These are phyloP conservation scores for Psidium friedrichsthalianum DNA, from an alignment of 345 rosid species.

Conservation along the genomic window DNA sequence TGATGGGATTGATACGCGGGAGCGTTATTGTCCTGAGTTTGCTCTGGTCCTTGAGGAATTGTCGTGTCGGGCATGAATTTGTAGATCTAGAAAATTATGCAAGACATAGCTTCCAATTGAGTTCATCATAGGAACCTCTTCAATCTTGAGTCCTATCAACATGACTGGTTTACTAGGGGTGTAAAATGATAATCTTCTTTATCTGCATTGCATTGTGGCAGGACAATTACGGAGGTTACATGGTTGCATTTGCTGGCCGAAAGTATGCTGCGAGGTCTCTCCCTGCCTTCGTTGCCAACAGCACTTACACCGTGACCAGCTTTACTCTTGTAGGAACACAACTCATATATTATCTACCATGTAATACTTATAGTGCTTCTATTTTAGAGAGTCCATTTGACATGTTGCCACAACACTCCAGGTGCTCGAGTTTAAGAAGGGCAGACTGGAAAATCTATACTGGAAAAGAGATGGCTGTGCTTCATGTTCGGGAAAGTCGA, in stretches of 20 bases:
- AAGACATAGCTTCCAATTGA: not conserved
- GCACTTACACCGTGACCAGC: conserved; percentile 63
- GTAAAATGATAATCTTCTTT: not conserved
- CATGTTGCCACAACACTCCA: conserved; percentile 7
- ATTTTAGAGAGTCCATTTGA: not conserved
- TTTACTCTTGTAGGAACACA: conserved; percentile 66
- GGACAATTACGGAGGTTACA: conserved; percentile 63
- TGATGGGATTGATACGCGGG: not conserved
- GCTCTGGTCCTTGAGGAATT: not conserved
- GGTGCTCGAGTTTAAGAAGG: conserved; percentile 91
- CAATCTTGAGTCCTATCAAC: not conserved
- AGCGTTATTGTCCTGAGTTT: not conserved
- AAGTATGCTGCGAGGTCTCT: conserved; percentile 89
- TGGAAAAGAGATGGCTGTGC: conserved; percentile 97
- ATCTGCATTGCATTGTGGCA: conserved; percentile 3
- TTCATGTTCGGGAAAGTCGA: conserved; percentile 42
- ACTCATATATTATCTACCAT: not conserved
- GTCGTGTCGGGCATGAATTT: not conserved
- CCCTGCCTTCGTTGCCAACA: conserved; percentile 73
- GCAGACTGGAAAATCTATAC: conserved; percentile 78
- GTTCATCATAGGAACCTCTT: not conserved
- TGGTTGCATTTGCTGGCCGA: conserved; percentile 96
- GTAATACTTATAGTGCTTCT: not conserved
- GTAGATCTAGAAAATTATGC: not conserved
- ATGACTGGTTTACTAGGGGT: not conserved